Base-by-base conservation (phyloP, 163 green algal species). In the Chlorella variabilis region DNA sequence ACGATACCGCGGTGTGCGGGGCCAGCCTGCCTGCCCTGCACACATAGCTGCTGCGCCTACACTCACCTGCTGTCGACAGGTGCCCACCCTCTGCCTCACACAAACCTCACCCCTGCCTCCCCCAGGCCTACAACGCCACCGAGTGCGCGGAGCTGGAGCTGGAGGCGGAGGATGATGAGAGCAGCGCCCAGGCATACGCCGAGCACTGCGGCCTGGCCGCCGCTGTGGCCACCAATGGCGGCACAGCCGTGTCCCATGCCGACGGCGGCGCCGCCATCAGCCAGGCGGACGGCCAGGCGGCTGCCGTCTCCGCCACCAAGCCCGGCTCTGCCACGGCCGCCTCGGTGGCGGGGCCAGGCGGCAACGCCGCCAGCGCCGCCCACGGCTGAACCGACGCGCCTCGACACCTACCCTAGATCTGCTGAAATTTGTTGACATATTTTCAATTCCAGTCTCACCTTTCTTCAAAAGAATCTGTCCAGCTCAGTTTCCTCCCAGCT, bases 121-220 rank as follows among this genome's bases (percentile, higher is more conserved):
- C 20, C 7, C 36, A 79, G 33, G 4, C 36, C 25, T 8, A 38
- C 38, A 77, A 62, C 31, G 21, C 45, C 48, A 62, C 69, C 48
- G 69, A 63, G 29, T 77, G 69, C 23, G 38, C 20, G 5, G 5
- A 31, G 6, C 3, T 36, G 0, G 34, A 71, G 73, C 59, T 71
- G 27, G 73, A 69, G 27, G n/a, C 20, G 2, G n/a, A 25, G 0
- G 73, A 80, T 27, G 56, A 39, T 15, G 17, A 49, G 29, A 45
- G 36, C 13, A 31, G 36, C 23, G 54, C 73, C 33, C 23, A 51
- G 2, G 51, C 49, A 25, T 3, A 38, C 0, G 36, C 39, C 15
- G 56, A 41, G 36, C 15, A 41, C 73, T 80, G 73, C n/a, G 56
- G 49, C 23, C 21, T n/a, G 7, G 71, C 71, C 31, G 49, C 42